Percentiles rank a stretch among this genome's conserved stretches.
Conservation (phyloP, 2,329 filamentous ascomycete species). For the Aspergillus ochraceoroseus region DNA sequence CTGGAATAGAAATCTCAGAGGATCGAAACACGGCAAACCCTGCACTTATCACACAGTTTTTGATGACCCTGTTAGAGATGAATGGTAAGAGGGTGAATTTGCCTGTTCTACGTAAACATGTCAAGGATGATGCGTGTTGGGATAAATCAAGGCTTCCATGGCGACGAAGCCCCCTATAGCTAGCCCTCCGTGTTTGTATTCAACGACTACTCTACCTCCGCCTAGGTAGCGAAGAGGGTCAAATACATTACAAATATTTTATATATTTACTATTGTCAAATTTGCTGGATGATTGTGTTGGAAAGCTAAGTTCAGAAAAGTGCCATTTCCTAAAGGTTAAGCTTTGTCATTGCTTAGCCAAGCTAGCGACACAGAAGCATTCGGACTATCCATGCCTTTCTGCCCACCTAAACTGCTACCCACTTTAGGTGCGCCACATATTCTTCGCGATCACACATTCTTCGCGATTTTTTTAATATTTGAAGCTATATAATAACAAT, state of each 20-base stretch:
- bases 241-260: conserved; percentile 55
- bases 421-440: no score
- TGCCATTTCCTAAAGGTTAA: conserved; percentile 48
- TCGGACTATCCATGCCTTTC: conserved; percentile 20
- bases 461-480: no score
- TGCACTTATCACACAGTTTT: conserved; percentile 54
- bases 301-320: conserved; percentile 33
- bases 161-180: conserved; percentile 59
- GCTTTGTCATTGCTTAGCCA: conserved; percentile 54
- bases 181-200: conserved; percentile 56
- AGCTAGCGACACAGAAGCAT: conserved; percentile 47
- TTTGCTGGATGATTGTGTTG: conserved; percentile 43
- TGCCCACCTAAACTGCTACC: no score
- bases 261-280: conserved; percentile 48
- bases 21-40: conserved; percentile 56
- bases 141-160: conserved; percentile 51
- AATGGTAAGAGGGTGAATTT: conserved; percentile 44
- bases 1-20: conserved; percentile 48
- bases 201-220: conserved; percentile 49
- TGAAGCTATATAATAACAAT: no score
- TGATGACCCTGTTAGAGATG: conserved; percentile 57
- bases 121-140: conserved; percentile 60
- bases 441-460: no score
- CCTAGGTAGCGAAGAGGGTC: conserved; percentile 43
- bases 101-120: conserved; percentile 50